phyloP scores from a whole-genome alignment of 1,139 yeast genomes.

The Taphrina confusa region DNA sequence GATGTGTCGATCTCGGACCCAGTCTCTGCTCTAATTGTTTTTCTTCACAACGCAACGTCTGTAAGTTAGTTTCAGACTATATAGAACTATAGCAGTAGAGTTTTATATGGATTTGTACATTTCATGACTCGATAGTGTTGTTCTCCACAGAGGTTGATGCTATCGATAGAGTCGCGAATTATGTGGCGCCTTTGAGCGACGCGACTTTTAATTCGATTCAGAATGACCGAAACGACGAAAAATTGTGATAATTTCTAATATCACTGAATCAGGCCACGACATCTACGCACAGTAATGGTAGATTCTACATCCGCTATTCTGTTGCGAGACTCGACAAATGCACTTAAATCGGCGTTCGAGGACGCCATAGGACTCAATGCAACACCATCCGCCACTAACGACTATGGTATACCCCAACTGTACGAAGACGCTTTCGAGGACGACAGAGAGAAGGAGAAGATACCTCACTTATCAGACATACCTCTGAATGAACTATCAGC shows the following conservation, averaged over 20 bases:
- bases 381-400: constrained; percentile 13
- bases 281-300: constrained; percentile 12
- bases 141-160: no score
- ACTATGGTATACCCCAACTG: constrained; percentile 28
- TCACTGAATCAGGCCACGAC: no score
- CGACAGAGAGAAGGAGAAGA: constrained; percentile 20
- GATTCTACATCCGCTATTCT: constrained; percentile 19
- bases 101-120: neutral
- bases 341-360: constrained; percentile 11
- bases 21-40: no score
- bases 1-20: no score
- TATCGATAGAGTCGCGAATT: constrained; percentile 9
- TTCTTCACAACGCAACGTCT: no score
- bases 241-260: no score
- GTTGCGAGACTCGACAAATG: constrained; percentile 7
- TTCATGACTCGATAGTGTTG: neutral
- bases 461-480: neutral
- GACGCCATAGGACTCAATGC: neutral
- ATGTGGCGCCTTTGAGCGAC: constrained; percentile 6
- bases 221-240: neutral
- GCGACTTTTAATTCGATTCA: constrained; percentile 8
- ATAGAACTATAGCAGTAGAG: no score
- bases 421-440: constrained; percentile 24
- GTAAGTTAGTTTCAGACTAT: no score
- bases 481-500: neutral